These are phyloP conservation scores for Raddia distichophylla DNA, from an alignment of 176 grass and related monocot genomes.

Conservation along the genomic window DNA sequence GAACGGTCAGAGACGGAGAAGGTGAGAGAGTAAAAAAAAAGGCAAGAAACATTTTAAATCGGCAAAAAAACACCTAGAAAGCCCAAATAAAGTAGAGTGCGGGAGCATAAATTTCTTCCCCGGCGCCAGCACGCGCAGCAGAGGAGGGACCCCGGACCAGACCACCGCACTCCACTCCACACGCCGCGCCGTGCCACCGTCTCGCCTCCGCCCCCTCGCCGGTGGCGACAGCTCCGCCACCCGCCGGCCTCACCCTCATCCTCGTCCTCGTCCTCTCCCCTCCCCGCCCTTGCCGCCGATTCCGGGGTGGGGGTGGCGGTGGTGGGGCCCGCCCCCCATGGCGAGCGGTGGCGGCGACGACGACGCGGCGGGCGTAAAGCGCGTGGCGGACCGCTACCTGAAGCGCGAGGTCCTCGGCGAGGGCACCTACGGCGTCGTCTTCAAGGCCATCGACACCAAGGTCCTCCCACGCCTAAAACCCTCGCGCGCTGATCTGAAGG, in stretches of 20 bases:
- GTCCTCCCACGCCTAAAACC: conserved; percentile 39
- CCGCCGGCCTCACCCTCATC: not conserved
- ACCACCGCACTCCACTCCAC: not conserved
- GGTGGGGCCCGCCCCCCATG: conserved; percentile 34
- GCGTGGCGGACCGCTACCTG: conserved; percentile 76
- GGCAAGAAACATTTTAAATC: not conserved
- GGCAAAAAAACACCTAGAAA: not conserved
- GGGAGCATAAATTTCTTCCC: not conserved
- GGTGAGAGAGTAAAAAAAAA: not conserved
- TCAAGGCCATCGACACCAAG: conserved; percentile 95
- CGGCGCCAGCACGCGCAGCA: conserved; percentile 25
- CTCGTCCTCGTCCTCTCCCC: too few relatives aligned
- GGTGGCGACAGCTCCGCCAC: not conserved
- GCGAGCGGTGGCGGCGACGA: conserved; percentile 58
- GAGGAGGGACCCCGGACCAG: not conserved
- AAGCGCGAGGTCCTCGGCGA: conserved; percentile 88
- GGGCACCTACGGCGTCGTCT: conserved; percentile 91
- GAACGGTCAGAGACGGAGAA: not conserved
- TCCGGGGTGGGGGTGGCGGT: not conserved
- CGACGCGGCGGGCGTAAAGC: conserved; percentile 53
- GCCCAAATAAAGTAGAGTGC: not conserved
- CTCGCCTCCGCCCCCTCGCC: not conserved
- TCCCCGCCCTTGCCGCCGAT: not conserved
- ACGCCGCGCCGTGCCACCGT: not conserved
- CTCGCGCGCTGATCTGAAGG: conserved; percentile 39